Conservation (phyloP, 345 rosid species). For the Excoecaria agallocha region DNA sequence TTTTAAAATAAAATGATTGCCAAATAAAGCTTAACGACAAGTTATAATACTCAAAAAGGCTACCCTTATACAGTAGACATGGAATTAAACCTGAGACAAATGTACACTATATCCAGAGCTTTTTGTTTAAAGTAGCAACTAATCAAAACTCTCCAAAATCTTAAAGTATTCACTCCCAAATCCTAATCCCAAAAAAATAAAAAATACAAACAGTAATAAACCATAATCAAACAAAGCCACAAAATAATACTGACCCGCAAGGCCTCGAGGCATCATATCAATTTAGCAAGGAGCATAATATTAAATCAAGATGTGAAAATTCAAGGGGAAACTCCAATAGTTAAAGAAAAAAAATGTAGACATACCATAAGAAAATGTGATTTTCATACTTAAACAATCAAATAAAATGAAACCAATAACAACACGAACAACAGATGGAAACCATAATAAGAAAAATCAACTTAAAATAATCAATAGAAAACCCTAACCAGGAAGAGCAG, state of each 20-base stretch:
- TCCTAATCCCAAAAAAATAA: not conserved
- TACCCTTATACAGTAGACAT: not conserved
- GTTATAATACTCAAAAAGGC: not conserved
- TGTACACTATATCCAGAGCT: not conserved
- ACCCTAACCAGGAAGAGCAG: slow-evolving; percentile 87
- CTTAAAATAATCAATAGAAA: not conserved
- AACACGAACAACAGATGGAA: not conserved
- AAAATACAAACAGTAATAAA: not conserved
- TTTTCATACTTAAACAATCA: not conserved
- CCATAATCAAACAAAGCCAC: not conserved
- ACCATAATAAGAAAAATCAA: not conserved
- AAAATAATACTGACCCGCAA: not conserved
- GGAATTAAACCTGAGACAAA: not conserved
- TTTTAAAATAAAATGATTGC: not conserved
- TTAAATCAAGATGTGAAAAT: not conserved
- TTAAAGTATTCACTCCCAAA: not conserved
- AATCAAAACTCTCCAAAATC: not conserved
- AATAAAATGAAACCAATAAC: not conserved
- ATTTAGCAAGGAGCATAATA: not conserved
- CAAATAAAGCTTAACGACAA: not conserved
- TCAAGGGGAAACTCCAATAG: not conserved
- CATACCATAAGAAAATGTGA: not conserved
- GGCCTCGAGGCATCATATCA: not conserved
- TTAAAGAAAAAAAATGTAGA: not conserved
- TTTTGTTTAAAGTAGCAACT: not conserved